A percentile compares a stretch with the other conserved stretches of the same genome.
These are phyloP conservation scores for Cystobasidium onofrii DNA, from an alignment of 768 basidiomycete genomes.

Conservation along the genomic window DNA sequence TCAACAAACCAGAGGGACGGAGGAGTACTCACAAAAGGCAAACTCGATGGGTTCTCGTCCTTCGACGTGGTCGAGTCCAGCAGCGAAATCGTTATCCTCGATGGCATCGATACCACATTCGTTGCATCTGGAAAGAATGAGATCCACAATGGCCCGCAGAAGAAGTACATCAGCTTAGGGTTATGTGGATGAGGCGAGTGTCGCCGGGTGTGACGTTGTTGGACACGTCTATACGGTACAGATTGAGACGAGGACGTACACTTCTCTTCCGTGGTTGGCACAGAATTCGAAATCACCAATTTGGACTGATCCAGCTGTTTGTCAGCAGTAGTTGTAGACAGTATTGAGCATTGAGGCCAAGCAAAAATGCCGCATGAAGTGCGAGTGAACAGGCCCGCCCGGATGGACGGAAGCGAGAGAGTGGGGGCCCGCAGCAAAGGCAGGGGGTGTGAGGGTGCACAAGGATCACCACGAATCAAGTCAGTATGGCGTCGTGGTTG, in stretches of 20 bases:
- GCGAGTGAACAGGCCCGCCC: not conserved
- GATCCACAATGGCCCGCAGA: no score
- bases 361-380: no score
- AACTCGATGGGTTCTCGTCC: constrained; percentile 23
- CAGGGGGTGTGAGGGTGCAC: not conserved
- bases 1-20: no score
- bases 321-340: not conserved
- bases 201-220: no score
- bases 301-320: constrained; percentile 10
- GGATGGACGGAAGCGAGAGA: not conserved
- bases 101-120: constrained; percentile 18
- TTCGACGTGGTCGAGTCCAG: constrained; percentile 20
- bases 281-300: constrained; percentile 30
- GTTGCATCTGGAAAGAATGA: not conserved
- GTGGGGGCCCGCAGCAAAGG: not conserved
- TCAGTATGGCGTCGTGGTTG: not conserved
- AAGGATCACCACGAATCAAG: not conserved
- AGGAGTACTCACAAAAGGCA: constrained; percentile 20
- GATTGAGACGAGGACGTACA: not conserved
- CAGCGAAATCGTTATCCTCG: constrained; percentile 29
- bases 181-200: no score
- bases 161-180: no score
- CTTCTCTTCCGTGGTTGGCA: constrained; percentile 16
- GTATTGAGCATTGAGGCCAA: not conserved
- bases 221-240: no score